Evolutionary conservation across 2,329 filamentous ascomycete species (phyloP), one percentile per base, ranked within the genome.

Genomic region (Dothideomycetes sp.): DNA sequence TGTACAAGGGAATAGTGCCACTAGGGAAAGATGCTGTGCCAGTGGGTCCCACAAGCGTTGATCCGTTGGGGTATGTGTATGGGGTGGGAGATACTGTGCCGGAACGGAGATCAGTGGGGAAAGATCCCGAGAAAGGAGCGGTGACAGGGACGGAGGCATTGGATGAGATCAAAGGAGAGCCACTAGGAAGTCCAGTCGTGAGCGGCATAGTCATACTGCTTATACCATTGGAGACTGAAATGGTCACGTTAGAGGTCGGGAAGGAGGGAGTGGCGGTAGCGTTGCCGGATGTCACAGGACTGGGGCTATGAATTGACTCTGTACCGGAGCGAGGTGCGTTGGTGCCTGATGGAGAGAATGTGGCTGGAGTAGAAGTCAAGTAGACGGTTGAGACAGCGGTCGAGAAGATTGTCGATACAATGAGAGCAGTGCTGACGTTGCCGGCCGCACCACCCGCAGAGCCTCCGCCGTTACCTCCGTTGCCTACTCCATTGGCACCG

Each of bases 361-460:
- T 31, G 36, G 31, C 13, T 6, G 27, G 12, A 12, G 32, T 17
- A 12, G 40, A 24, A 7, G 40, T 36, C 7, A 40, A 9, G 17
- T 40, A 40, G 13, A 40, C 29, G 8, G 37, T 40, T 5, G 37
- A 40, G 8, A 40, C 20, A 5, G 30, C 39, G 6, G 39, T 42
- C 2, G 39, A 42, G 39, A 15, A 42, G 24, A 42, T 35, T 5
- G 31, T 42, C 5, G 31, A 34, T 9, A 42, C 24, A 12, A 42
- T 42, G 18, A 35, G 16, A 13, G 29, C 18, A 17, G 39, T 42
- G 23, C 39, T 35, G 17, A 35, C 39, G n/a, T 35, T 25, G 12
- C 39, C 39, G 16, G 19, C 31, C 5, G 39, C 23, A 42, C 39
- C 39, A 23, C 39, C 31, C 27, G 27, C 31, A 23, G 31, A 29